Evolutionary conservation across 2,329 filamentous ascomycete genomes (phyloP).

Genomic region (Plenodomus tracheiphilus): DNA sequence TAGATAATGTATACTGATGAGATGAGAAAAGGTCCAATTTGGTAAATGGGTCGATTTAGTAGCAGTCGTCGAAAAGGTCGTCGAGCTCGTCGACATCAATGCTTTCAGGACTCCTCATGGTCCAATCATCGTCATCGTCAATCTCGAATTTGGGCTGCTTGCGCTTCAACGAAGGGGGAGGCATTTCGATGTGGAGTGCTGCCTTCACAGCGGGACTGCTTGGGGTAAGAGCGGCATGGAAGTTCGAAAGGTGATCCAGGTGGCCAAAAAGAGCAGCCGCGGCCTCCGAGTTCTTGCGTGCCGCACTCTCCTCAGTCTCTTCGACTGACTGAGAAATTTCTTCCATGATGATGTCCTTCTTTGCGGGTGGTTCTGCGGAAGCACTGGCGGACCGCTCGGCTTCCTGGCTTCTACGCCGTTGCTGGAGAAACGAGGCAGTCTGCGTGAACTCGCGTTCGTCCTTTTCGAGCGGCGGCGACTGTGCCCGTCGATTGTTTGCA

Average conservation of each 20-base stretch:
- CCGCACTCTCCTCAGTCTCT: slow-evolving; percentile 53
- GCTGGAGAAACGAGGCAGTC: slow-evolving; percentile 81
- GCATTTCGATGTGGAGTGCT: slow-evolving; percentile 38
- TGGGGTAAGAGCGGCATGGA: slow-evolving; percentile 40
- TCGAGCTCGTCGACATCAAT: slow-evolving; percentile 94
- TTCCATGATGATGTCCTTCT: slow-evolving; percentile 41
- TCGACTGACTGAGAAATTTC: slow-evolving; percentile 44
- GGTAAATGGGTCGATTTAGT: slow-evolving; percentile 50
- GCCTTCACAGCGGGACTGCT: slow-evolving; percentile 54
- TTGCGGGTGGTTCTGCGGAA: slow-evolving; percentile 38
- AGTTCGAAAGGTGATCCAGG: slow-evolving; percentile 42
- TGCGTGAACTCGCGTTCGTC: slow-evolving; percentile 97
- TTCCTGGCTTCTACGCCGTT: slow-evolving; percentile 53
- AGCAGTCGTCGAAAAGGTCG: slow-evolving; percentile 72
- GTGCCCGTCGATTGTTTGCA: slow-evolving; percentile 68
- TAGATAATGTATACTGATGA: slow-evolving; percentile 11
- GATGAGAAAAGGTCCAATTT: neutral
- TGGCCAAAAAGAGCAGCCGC: slow-evolving; percentile 55
- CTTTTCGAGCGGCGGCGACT: slow-evolving; percentile 85
- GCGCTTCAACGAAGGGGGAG: slow-evolving; percentile 34
- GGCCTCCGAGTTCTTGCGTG: slow-evolving; percentile 55
- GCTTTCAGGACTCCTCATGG: slow-evolving; percentile 74
- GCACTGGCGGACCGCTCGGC: slow-evolving; percentile 47
- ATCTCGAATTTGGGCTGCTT: slow-evolving; percentile 37
- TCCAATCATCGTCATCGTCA: slow-evolving; percentile 37